Evolutionary conservation across 2,329 filamentous ascomycete genomes (phyloP).

Genomic region (Leptographium procerum): DNA sequence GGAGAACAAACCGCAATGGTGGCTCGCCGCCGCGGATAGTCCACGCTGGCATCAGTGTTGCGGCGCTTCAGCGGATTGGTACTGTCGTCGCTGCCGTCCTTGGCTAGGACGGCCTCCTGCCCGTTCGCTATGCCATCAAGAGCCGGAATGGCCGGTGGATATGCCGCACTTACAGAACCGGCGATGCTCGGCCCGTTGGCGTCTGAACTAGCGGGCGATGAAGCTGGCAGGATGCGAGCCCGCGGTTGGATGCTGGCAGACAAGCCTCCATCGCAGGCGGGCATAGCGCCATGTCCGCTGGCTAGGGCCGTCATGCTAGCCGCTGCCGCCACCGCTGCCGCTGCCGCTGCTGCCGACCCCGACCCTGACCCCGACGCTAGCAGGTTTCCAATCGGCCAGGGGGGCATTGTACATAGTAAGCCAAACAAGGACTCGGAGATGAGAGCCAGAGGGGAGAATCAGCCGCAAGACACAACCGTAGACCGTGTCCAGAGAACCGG

Average conservation of each 20-base stretch:
- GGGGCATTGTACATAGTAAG: no score
- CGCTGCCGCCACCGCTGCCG: no score
- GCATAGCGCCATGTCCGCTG: background rate
- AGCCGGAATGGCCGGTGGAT: background rate
- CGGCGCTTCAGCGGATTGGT: constrained; percentile 49
- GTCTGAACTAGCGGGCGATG: background rate
- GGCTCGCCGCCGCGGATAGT: constrained; percentile 53
- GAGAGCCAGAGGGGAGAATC: background rate
- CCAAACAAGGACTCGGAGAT: no score
- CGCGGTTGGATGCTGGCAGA: background rate
- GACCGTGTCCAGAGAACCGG: background rate
- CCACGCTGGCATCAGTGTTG: constrained; percentile 48
- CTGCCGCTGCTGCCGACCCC: no score
- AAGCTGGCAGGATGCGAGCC: background rate
- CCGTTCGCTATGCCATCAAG: background rate
- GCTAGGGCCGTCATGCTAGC: no score
- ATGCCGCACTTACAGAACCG: background rate
- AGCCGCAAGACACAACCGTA: background rate
- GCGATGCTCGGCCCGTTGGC: background rate
- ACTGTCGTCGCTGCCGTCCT: constrained; percentile 25
- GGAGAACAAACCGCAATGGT: constrained; percentile 48
- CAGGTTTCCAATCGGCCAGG: no score
- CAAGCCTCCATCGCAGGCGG: no score
- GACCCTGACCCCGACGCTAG: no score
- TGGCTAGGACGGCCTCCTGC: constrained; percentile 30